phyloP scores from a whole-genome alignment of 73 alveolate genomes.

The Urostyla sp. region DNA sequence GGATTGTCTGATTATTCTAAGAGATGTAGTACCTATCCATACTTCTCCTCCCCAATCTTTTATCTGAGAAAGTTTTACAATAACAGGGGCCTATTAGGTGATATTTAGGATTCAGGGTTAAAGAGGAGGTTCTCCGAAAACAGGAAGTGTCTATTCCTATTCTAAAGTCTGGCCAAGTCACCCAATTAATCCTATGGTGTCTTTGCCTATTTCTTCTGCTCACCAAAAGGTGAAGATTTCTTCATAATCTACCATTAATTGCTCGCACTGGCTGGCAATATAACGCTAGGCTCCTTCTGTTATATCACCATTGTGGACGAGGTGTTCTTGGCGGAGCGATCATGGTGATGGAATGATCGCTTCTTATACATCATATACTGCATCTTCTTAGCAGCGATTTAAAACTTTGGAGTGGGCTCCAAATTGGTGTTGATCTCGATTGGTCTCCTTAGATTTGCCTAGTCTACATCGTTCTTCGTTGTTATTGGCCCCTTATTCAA shows the following conservation, averaged over 20 bases:
- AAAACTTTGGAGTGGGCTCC: slow-evolving; percentile 14
- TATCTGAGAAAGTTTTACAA: slow-evolving; percentile 33
- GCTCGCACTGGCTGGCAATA: slow-evolving; percentile 7
- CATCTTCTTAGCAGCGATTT: slow-evolving; percentile 15
- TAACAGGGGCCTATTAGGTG: slow-evolving; percentile 43
- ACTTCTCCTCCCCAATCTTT: slow-evolving; percentile 46
- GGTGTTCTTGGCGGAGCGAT: slow-evolving; percentile 28
- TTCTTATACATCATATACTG: slow-evolving; percentile 4
- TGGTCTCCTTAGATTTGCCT: not conserved
- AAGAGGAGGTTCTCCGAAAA: slow-evolving; percentile 43
- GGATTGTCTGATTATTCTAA: slow-evolving; percentile 50
- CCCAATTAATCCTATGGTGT: slow-evolving; percentile 14
- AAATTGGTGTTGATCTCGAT: slow-evolving; percentile 24
- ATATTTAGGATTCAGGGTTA: slow-evolving; percentile 19
- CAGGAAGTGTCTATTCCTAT: slow-evolving; percentile 24
- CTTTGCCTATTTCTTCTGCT: slow-evolving; percentile 21
- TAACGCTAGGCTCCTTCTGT: too few relatives aligned
- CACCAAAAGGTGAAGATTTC: not conserved
- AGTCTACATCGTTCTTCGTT: not conserved
- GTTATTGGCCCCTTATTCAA: not conserved
- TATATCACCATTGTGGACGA: too few relatives aligned
- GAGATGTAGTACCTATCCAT: slow-evolving; percentile 23
- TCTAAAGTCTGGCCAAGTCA: not conserved
- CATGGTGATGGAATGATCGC: slow-evolving; percentile 21
- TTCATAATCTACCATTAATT: not conserved